A percentile compares a stretch with the other conserved stretches of the same genome.
Conservation (phyloP, 2,329 filamentous ascomycete genomes). For the Diplodia scrobiculata region DNA sequence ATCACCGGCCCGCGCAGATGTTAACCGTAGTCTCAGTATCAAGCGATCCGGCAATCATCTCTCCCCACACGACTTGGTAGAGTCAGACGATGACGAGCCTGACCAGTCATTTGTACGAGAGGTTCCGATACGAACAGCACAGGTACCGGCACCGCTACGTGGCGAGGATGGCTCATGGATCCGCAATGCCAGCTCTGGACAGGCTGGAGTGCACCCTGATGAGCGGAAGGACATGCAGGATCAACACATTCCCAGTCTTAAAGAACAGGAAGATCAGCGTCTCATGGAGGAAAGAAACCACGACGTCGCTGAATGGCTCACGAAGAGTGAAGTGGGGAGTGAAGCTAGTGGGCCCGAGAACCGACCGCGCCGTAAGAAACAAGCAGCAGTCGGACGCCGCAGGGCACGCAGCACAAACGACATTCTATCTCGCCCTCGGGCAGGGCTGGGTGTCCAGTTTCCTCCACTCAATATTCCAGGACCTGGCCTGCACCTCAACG, state of each 20-base stretch:
- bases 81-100: slow-evolving; percentile 40
- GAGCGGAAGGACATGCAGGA: slow-evolving; percentile 48
- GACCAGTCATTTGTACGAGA: slow-evolving; percentile 19
- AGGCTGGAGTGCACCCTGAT: slow-evolving; percentile 52
- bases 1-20: slow-evolving; percentile 41
- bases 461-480: slow-evolving; percentile 50
- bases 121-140: slow-evolving; percentile 2
- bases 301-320: slow-evolving; percentile 58
- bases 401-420: slow-evolving; percentile 54
- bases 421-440: slow-evolving; percentile 30
- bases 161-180: slow-evolving; percentile 54
- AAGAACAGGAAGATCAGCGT: slow-evolving; percentile 54
- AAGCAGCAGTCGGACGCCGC: slow-evolving; percentile 40
- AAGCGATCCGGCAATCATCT: slow-evolving; percentile 43
- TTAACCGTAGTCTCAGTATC: slow-evolving; percentile 42
- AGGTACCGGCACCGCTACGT: slow-evolving; percentile 36
- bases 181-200: slow-evolving; percentile 43
- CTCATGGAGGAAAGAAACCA: slow-evolving; percentile 55
- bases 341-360: slow-evolving; percentile 8
- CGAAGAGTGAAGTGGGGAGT: slow-evolving; percentile 39
- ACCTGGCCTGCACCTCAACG: slow-evolving; percentile 51
- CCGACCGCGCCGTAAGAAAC: slow-evolving; percentile 31
- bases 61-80: slow-evolving; percentile 43
- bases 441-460: slow-evolving; percentile 41
- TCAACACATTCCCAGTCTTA: slow-evolving; percentile 52